Percentiles rank a stretch among this genome's conserved stretches.
Conservation (phyloP, 2,329 filamentous ascomycete genomes). For the Aspergillus persii region DNA sequence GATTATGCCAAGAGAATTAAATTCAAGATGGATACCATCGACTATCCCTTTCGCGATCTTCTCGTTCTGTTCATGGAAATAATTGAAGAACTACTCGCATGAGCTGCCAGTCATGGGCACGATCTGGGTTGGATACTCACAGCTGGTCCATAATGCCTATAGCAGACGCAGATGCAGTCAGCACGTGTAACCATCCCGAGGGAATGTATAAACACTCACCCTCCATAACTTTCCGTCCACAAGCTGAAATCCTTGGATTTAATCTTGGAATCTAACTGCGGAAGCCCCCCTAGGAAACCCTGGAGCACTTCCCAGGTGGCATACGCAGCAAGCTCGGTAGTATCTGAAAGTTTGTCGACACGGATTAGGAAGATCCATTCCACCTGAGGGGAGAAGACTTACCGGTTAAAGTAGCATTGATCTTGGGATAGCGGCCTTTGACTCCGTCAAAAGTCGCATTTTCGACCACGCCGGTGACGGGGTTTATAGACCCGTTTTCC, state of each 20-base stretch:
- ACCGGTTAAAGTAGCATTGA: conserved; percentile 49
- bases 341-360: conserved; percentile 36
- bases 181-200: neutral
- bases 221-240: conserved; percentile 57
- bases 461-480: conserved; percentile 46
- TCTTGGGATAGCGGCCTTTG: conserved; percentile 49
- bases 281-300: conserved; percentile 52
- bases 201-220: conserved; percentile 32
- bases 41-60: conserved; percentile 51
- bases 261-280: conserved; percentile 49
- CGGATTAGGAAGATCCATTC: neutral
- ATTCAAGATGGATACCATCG: conserved; percentile 51
- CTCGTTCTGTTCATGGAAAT: conserved; percentile 59
- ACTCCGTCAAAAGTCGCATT: conserved; percentile 43
- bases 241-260: conserved; percentile 56
- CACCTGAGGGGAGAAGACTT: conserved; percentile 2
- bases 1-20: conserved; percentile 55
- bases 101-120: conserved; percentile 8
- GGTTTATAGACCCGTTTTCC: conserved; percentile 42
- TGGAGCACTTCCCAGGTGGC: conserved; percentile 57
- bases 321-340: conserved; percentile 56
- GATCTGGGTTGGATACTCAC: conserved; percentile 15
- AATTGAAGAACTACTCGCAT: conserved; percentile 49
- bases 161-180: conserved; percentile 10
- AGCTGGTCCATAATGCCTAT: conserved; percentile 52